Evolutionary conservation across 768 basidiomycete genomes (phyloP), one percentile per base, ranked within the genome.

Genomic region (Phlegmacium glaucopus): DNA sequence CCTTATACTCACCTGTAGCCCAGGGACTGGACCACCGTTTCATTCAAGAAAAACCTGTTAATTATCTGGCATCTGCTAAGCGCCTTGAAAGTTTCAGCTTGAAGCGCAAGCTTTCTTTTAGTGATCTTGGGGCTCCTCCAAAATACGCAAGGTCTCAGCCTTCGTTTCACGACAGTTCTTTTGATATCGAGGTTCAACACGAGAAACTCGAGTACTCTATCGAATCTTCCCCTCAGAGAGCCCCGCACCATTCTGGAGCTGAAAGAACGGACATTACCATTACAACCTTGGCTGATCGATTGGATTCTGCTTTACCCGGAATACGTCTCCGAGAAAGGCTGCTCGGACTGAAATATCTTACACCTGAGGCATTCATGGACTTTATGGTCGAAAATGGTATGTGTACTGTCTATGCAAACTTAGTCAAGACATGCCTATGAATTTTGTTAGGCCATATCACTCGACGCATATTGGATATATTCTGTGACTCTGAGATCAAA

Each of bases 261-360:
- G 22, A 22, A 22, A 22, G 5, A 22, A 3, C 5, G 22, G 22
- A 22, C 22, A 5, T 44, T 17, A 66, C 68, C 9, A 59, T 77
- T 40, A 57, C 55, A 5, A 45, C 48, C 5, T 54, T 78, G 26
- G 56, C 77, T 11, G 55, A 68, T 12, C 64, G 61, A 30, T 61
- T 82, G 12, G 74, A 76, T 34, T 32, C 39, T 28, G 50, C 74
- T 42, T 60, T 80, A 40, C 78, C 78, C 34, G 79, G 78, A 6
- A 72, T 76, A 25, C 67, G 76, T 28, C 65, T 80, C 15, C 66
- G 68, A 46, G 70, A 73, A 44, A 69, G 74, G 40, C 67, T 79
- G 15, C 47, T 41, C 39, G 52, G 52, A 22, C 48, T 72, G 18
- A 45, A 58, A 2, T 32, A 59, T 17, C 43, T 63, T 9, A 66